Percentiles rank a stretch among this genome's conserved stretches.
These are phyloP conservation scores for Oryza australiensis DNA, from an alignment of 176 grass and related monocot species.

Conservation along the genomic window DNA sequence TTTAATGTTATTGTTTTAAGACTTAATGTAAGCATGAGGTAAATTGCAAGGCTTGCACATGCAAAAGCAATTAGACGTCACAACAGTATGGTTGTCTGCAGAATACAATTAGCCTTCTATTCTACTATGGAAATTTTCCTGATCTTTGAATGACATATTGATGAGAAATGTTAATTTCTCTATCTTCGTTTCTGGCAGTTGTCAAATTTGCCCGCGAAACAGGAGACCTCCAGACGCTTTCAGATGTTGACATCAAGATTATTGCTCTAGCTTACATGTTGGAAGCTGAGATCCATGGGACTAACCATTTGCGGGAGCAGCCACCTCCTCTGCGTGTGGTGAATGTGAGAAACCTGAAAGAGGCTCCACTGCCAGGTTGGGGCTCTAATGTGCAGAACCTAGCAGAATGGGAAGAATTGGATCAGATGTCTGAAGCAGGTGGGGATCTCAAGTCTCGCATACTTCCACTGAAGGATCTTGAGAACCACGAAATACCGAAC, in stretches of 20 bases:
- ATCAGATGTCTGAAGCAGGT: slow-evolving; percentile 56
- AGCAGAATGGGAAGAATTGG: slow-evolving; percentile 87
- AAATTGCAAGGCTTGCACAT: neutral
- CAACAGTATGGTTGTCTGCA: neutral
- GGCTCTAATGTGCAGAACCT: slow-evolving; percentile 84
- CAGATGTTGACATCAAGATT: slow-evolving; percentile 95
- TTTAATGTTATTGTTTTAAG: neutral
- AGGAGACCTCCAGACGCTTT: slow-evolving; percentile 89
- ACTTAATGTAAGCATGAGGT: neutral
- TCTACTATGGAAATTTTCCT: neutral
- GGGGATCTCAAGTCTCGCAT: slow-evolving; percentile 55
- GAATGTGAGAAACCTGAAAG: slow-evolving; percentile 63
- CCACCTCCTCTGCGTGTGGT: slow-evolving; percentile 75
- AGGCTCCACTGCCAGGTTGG: slow-evolving; percentile 71
- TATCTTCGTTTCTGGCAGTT: slow-evolving; percentile 44
- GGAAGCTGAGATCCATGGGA: slow-evolving; percentile 83
- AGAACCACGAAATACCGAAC: slow-evolving; percentile 48
- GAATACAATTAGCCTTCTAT: neutral
- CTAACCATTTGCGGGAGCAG: slow-evolving; percentile 66
- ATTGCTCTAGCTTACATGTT: slow-evolving; percentile 96
- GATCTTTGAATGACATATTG: neutral
- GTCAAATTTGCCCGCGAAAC: slow-evolving; percentile 92
- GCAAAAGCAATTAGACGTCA: neutral
- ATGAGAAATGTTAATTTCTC: neutral
- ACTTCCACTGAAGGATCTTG: slow-evolving; percentile 80